These are phyloP conservation scores for Ganoderma sinense DNA, from an alignment of 1,284 basidiomycete genomes.

Conservation along the genomic window DNA sequence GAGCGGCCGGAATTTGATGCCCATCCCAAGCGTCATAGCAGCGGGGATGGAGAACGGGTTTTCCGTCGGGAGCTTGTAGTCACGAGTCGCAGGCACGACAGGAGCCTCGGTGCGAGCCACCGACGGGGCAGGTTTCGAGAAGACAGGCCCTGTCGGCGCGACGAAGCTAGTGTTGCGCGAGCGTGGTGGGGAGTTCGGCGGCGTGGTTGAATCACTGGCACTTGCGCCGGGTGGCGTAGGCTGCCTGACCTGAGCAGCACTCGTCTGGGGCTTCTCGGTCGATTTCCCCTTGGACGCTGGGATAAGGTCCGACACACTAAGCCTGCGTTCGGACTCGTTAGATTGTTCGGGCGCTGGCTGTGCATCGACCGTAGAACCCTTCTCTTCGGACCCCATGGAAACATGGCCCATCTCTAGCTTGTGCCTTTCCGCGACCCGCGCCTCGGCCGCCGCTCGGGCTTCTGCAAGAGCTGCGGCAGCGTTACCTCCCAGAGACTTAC, in stretches of 20 bases:
- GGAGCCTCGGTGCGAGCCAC: slow-evolving; percentile 14
- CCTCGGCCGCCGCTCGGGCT: slow-evolving; percentile 75
- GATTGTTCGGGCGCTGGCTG: not conserved
- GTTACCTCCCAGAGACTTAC: slow-evolving; percentile 69
- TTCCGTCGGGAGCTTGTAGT: slow-evolving; percentile 42
- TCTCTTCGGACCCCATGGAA: slow-evolving; percentile 16
- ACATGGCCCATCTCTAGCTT: slow-evolving; percentile 45
- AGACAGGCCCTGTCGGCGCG: slow-evolving; percentile 54
- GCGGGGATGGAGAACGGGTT: slow-evolving; percentile 50
- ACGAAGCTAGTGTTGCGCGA: slow-evolving; percentile 41
- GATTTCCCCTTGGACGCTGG: slow-evolving; percentile 21
- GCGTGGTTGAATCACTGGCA: slow-evolving; percentile 60
- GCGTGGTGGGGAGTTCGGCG: slow-evolving; percentile 57
- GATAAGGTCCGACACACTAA: slow-evolving; percentile 64
- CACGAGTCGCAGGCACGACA: slow-evolving; percentile 23
- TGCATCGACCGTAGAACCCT: slow-evolving; percentile 9
- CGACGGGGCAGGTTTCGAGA: slow-evolving; percentile 56
- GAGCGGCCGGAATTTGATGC: slow-evolving; percentile 42
- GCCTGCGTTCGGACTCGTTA: slow-evolving; percentile 44
- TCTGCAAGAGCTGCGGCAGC: slow-evolving; percentile 71
- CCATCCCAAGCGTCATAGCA: slow-evolving; percentile 54
- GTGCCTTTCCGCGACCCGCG: slow-evolving; percentile 68
- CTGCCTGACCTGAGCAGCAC: not conserved
- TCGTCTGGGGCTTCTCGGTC: slow-evolving; percentile 10
- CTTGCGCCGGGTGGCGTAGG: slow-evolving; percentile 28